A percentile compares a stretch with the other conserved stretches of the same genome.
Conservation (phyloP, 2,329 filamentous ascomycete species). For the Periconia digitata region DNA sequence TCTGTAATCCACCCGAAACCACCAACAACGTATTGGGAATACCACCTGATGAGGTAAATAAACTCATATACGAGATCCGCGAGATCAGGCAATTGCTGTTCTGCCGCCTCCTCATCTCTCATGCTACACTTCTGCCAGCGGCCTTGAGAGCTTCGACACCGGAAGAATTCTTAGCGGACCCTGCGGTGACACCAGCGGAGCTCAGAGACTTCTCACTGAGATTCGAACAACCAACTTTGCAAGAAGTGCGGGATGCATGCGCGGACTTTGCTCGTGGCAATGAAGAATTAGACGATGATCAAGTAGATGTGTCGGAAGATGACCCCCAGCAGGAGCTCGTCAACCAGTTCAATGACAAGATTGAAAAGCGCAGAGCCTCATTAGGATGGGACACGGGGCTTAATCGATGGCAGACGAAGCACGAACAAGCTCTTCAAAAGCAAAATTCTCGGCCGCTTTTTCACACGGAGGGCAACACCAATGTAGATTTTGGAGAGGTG, state of each 20-base stretch:
- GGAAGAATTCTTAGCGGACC: conserved; percentile 49
- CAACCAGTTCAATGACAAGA: background rate
- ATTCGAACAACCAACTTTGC: conserved; percentile 51
- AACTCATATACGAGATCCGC: conserved; percentile 47
- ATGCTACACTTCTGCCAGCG: conserved; percentile 49
- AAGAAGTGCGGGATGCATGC: conserved; percentile 55
- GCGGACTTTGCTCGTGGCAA: conserved; percentile 48
- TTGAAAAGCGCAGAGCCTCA: conserved; percentile 10
- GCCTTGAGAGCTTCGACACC: conserved; percentile 49
- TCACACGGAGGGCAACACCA: conserved; percentile 14
- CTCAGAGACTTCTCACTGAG: conserved; percentile 53
- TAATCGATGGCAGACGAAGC: conserved; percentile 30
- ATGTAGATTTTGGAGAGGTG: conserved; percentile 42
- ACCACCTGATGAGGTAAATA: conserved; percentile 47
- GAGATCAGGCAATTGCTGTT: conserved; percentile 55
- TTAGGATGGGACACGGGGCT: conserved; percentile 13
- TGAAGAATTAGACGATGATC: conserved; percentile 13
- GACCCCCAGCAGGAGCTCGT: conserved; percentile 8
- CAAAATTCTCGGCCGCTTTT: conserved; percentile 2
- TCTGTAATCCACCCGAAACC: too few species aligned
- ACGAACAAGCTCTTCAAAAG: conserved; percentile 34
- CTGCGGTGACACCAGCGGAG: conserved; percentile 46
- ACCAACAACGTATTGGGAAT: conserved; percentile 44
- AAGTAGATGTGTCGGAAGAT: conserved; percentile 23
- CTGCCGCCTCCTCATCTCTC: conserved; percentile 51